Evolutionary conservation across 495 filamentous ascomycete genomes (phyloP).

Genomic region (Neurospora sp.): DNA sequence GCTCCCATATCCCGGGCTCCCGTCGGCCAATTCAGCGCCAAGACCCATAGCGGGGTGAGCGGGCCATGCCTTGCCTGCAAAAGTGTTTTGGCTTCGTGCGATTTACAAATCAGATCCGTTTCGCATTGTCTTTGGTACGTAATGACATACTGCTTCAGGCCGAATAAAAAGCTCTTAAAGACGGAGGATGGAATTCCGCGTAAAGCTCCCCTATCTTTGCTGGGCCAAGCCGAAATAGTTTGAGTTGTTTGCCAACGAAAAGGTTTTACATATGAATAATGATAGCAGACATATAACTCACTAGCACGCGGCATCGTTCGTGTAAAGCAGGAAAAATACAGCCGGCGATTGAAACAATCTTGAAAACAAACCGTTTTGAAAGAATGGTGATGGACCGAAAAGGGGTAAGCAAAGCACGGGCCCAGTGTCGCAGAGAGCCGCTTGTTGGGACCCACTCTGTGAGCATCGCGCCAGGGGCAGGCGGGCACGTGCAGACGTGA

Average conservation of each 20-base stretch:
- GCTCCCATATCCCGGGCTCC: not conserved
- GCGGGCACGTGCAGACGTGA: conserved; percentile 7
- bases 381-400: not conserved
- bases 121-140: not conserved
- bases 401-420: not conserved
- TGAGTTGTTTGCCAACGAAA: not conserved
- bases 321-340: not conserved
- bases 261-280: not conserved
- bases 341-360: not conserved
- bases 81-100: not conserved
- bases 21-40: not conserved
- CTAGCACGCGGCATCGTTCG: not conserved
- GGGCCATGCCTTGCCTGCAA: not conserved
- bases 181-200: not conserved
- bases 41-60: not conserved
- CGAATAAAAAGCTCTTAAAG: not conserved
- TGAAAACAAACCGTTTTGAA: not conserved
- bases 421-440: not conserved
- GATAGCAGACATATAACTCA: not conserved
- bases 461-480: not conserved
- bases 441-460: not conserved
- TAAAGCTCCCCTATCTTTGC: not conserved
- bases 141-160: not conserved
- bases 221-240: not conserved
- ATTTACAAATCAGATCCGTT: not conserved